These are phyloP conservation scores for Schoenoplectus tabernaemontani DNA, from an alignment of 202 grass and related monocot genomes.

Conservation along the genomic window DNA sequence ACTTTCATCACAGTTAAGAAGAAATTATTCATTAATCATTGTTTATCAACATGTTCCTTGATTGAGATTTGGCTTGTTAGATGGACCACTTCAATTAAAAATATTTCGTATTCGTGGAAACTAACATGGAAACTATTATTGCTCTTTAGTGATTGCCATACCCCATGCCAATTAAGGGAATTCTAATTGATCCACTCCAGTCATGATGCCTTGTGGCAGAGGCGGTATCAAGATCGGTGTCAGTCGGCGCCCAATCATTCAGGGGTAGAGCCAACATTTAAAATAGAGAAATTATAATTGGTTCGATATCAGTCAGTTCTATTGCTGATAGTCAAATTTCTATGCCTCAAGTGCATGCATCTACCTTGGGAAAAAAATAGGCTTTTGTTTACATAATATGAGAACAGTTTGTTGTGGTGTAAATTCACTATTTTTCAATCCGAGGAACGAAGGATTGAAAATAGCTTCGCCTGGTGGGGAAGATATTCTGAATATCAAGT, in stretches of 20 bases:
- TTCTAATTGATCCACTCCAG: slow-evolving; percentile 12
- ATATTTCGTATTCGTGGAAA: not conserved
- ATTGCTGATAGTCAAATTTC: not conserved
- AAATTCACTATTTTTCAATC: not conserved
- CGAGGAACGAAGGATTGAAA: no score
- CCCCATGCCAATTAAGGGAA: not conserved
- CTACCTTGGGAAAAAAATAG: no score
- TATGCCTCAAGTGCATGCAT: no score
- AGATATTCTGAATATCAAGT: no score
- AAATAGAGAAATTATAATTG: no score
- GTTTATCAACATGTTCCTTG: not conserved
- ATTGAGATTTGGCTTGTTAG: slow-evolving; percentile 9
- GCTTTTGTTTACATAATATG: not conserved
- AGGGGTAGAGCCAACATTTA: no score
- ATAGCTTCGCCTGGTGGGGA: no score
- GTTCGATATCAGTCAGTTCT: not conserved
- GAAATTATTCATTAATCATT: slow-evolving; percentile 12
- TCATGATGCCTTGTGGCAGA: no score
- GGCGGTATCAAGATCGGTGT: no score
- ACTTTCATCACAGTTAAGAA: not conserved
- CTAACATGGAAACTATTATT: not conserved
- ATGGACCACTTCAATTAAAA: not conserved
- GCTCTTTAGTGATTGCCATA: not conserved
- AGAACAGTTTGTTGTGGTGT: not conserved
- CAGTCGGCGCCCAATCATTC: no score